These are phyloP conservation scores for Hyparrhenia diplandra DNA, from an alignment of 176 grass and related monocot genomes.

Conservation along the genomic window DNA sequence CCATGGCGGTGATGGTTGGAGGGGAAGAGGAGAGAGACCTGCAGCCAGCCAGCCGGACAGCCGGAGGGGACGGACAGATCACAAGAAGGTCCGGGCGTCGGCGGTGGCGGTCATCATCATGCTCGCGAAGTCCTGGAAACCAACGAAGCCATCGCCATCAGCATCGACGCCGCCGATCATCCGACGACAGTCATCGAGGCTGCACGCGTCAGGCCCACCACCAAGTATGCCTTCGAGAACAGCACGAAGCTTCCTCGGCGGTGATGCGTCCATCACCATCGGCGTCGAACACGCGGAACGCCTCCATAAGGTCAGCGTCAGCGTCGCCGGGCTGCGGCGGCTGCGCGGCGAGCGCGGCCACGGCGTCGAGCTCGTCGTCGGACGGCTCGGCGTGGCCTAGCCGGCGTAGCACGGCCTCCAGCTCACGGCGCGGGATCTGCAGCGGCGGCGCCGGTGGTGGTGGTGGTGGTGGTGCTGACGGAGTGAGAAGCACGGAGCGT, in stretches of 20 bases:
- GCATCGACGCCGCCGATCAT: slow-evolving; percentile 90
- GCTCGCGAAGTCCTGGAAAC: slow-evolving; percentile 78
- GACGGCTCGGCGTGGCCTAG: slow-evolving; percentile 56
- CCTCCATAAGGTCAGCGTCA: slow-evolving; percentile 63
- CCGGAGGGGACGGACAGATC: neutral
- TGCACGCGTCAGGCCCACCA: slow-evolving; percentile 40
- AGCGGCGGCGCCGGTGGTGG: neutral
- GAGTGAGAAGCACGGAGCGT: slow-evolving; percentile 43
- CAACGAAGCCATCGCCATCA: slow-evolving; percentile 80
- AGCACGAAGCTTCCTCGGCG: slow-evolving; percentile 81
- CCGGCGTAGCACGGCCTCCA: slow-evolving; percentile 73
- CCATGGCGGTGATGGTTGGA: neutral
- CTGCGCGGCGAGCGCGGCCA: slow-evolving; percentile 52
- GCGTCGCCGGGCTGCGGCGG: neutral
- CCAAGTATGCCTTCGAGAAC: slow-evolving; percentile 62
- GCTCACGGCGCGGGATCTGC: slow-evolving; percentile 68
- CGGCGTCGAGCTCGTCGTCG: slow-evolving; percentile 63
- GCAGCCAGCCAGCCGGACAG: too few species aligned
- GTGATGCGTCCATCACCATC: slow-evolving; percentile 94
- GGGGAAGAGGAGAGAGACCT: neutral
- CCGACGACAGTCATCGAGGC: slow-evolving; percentile 81
- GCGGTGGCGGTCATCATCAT: slow-evolving; percentile 70
- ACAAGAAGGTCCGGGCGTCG: neutral
- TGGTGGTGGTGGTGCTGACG: neutral
- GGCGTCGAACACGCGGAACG: slow-evolving; percentile 81